Conservation (phyloP, 2,329 filamentous ascomycete species). For the Orbilia brochopaga region DNA sequence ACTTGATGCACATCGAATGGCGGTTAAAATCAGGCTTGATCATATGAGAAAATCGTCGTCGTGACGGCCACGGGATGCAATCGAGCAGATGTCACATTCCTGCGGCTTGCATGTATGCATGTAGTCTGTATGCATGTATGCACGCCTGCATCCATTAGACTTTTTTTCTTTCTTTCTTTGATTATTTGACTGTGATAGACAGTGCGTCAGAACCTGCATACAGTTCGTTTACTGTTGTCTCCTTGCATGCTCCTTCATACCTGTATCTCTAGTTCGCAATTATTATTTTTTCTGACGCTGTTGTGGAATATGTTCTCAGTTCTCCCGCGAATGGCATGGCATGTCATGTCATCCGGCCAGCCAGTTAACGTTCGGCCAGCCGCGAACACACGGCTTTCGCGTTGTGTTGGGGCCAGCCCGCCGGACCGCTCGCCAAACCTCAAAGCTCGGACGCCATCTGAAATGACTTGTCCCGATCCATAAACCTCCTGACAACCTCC, state of each 20-base stretch:
- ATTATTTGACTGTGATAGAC: neutral
- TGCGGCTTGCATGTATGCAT: conserved; percentile 1
- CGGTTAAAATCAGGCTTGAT: conserved; percentile 70
- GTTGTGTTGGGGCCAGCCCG: conserved; percentile 46
- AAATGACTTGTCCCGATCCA: conserved; percentile 46
- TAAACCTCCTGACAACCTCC: conserved; percentile 34
- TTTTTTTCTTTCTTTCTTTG: too few species aligned
- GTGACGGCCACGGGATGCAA: neutral
- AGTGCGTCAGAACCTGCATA: neutral
- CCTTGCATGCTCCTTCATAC: neutral
- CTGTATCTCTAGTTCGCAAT: neutral
- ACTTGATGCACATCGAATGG: conserved; percentile 85
- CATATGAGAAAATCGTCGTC: conserved; percentile 55
- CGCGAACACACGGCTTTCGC: conserved; percentile 18
- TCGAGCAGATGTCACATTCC: conserved; percentile 17
- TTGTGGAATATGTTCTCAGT: too few species aligned
- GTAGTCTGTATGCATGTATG: neutral
- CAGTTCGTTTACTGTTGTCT: neutral
- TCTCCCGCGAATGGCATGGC: too few species aligned
- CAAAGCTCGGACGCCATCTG: conserved; percentile 47
- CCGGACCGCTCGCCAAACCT: conserved; percentile 17
- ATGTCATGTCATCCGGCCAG: too few species aligned
- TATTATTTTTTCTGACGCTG: too few species aligned
- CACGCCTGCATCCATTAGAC: neutral
- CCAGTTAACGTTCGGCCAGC: too few species aligned